phyloP scores from a whole-genome alignment of 1,284 basidiomycete genomes.

The Heterobasidion occidentale region DNA sequence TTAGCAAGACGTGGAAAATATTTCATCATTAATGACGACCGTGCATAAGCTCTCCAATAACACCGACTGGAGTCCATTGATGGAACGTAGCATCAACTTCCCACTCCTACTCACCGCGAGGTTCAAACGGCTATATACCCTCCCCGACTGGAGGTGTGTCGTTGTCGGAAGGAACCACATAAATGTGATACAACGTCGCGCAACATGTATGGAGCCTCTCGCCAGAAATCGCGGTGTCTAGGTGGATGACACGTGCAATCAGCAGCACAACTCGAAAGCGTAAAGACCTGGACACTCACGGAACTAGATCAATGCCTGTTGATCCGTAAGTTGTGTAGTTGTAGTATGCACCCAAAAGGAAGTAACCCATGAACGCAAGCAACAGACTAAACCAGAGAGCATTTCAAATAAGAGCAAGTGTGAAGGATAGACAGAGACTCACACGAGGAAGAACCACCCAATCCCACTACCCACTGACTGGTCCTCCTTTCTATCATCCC shows the following conservation, averaged over 20 bases:
- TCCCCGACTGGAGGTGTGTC: constrained; percentile 51
- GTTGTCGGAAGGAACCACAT: constrained; percentile 61
- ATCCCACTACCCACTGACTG: constrained; percentile 58
- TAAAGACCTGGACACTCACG: constrained; percentile 38
- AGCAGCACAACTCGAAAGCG: constrained; percentile 1
- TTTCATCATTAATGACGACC: too few species aligned
- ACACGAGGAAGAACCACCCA: constrained; percentile 81
- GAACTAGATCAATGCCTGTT: constrained; percentile 70
- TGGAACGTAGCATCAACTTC: background rate
- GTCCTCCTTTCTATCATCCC: constrained; percentile 22
- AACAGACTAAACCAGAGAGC: constrained; percentile 39
- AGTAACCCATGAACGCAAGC: constrained; percentile 60
- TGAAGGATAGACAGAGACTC: constrained; percentile 22
- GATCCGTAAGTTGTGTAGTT: constrained; percentile 82
- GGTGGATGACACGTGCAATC: constrained; percentile 1
- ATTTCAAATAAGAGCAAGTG: background rate
- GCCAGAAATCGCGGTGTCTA: constrained; percentile 83
- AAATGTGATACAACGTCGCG: constrained; percentile 69
- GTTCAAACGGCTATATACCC: constrained; percentile 70
- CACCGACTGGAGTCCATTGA: background rate
- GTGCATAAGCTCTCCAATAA: background rate
- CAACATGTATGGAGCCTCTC: constrained; percentile 79
- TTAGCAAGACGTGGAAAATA: too few species aligned
- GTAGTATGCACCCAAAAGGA: constrained; percentile 71
- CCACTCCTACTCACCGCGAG: constrained; percentile 5